A percentile compares a stretch with the other conserved stretches of the same genome.
These are phyloP conservation scores for Rhodotorula sp. DNA, from an alignment of 1,284 basidiomycete species.

Conservation along the genomic window DNA sequence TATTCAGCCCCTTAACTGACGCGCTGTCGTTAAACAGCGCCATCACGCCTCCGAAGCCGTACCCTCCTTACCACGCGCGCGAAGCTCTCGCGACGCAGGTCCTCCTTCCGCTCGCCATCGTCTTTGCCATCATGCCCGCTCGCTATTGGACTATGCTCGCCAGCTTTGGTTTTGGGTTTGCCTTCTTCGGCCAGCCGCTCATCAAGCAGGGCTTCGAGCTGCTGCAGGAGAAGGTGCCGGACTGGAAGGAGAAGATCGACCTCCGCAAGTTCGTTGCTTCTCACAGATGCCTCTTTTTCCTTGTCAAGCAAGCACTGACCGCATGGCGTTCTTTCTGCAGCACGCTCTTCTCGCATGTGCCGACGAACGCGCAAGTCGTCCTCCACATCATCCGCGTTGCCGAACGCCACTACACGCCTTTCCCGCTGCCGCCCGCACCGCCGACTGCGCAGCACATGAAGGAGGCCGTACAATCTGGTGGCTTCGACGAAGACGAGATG, in stretches of 20 bases:
- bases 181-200: constrained; percentile 58
- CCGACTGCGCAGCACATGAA: constrained; percentile 39
- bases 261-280: constrained; percentile 54
- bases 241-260: constrained; percentile 56
- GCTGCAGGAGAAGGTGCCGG: constrained; percentile 54
- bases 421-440: constrained; percentile 54
- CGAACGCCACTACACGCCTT: constrained; percentile 53
- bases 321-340: neutral
- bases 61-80: constrained; percentile 50
- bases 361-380: constrained; percentile 60
- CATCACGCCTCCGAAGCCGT: constrained; percentile 49
- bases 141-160: constrained; percentile 53
- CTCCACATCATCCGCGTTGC: constrained; percentile 57
- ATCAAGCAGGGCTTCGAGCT: constrained; percentile 51
- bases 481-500: constrained; percentile 26
- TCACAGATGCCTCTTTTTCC: constrained; percentile 42
- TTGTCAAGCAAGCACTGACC: neutral
- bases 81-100: constrained; percentile 51
- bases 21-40: constrained; percentile 42
- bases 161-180: constrained; percentile 55
- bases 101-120: constrained; percentile 49
- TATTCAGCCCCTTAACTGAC: neutral
- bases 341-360: constrained; percentile 47
- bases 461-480: constrained; percentile 38
- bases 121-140: constrained; percentile 53